Percentiles rank a stretch among this genome's conserved stretches.
phyloP scores from a whole-genome alignment of 257 asterid genomes.

The Fraxinus cuspidata region DNA sequence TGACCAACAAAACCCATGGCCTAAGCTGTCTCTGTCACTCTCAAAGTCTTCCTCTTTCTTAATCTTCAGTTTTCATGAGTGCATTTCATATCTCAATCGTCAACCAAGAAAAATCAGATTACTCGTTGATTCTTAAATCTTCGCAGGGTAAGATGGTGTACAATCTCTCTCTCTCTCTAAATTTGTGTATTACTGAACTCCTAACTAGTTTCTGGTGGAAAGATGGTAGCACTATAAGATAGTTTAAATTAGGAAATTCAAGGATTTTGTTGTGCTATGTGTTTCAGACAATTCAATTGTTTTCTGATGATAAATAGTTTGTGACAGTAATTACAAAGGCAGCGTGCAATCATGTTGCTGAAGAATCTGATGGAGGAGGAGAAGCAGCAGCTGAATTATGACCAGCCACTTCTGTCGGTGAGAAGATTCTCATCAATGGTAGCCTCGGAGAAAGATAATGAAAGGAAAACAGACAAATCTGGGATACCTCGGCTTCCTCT shows the following conservation, averaged over 20 bases:
- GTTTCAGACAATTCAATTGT: background rate
- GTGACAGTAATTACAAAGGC: constrained; percentile 15
- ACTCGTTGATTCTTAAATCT: background rate
- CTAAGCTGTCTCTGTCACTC: background rate
- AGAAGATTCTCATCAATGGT: constrained; percentile 32
- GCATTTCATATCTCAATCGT: background rate
- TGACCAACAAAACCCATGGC: background rate
- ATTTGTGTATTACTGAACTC: background rate
- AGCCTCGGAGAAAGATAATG: constrained; percentile 29
- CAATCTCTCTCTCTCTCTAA: background rate
- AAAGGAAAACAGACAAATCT: constrained; percentile 21
- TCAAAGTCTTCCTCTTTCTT: background rate
- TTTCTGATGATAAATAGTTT: background rate
- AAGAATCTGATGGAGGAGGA: constrained; percentile 62
- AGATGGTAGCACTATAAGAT: too few species aligned
- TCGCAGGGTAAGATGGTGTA: background rate
- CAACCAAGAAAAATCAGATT: background rate
- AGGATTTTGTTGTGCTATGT: background rate
- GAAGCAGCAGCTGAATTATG: constrained; percentile 47
- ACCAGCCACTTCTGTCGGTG: constrained; percentile 67
- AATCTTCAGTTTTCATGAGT: background rate
- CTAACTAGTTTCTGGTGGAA: too few species aligned
- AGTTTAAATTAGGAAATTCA: too few species aligned
- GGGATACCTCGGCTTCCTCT: constrained; percentile 49
- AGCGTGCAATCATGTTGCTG: constrained; percentile 24